Evolutionary conservation across 1,284 basidiomycete genomes (phyloP), one percentile per base, ranked within the genome.

Genomic region (Takashimella koratensis): DNA sequence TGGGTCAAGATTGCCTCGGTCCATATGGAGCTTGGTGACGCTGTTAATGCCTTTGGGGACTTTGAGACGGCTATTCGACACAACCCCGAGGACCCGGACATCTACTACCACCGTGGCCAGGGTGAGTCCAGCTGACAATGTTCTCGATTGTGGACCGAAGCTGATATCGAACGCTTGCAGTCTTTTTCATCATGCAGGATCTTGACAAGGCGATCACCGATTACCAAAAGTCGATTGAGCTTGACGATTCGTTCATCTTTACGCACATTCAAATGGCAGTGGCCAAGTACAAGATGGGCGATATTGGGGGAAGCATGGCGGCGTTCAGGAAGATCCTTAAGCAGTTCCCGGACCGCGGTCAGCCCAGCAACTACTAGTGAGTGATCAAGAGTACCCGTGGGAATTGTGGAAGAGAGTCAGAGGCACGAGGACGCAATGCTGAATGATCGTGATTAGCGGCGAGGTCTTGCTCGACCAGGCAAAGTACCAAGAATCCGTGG

Each of bases 61-160:
- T 98, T 98, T 73, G 91, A 95, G 54, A 81, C 86, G 57, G 96
- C 96, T 1, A 87, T 94, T 68, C 81, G 83, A 70, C 83, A 88
- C 63, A 86, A 98, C 68, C 75, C 86, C 4, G 79, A 86, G 49
- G 93, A 98, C 77, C 86, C 95, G 0, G 96, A 98, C 76, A 93
- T 97, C 58, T 98, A 93, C 80, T 99, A 99, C 78, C 96, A 99
- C 77, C 90, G 95, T 63, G 96, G 95, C 36, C 96, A 99, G 80
- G 88, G 88, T 87, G 49, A 52, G 79, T 70, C 45, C n/a, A n/a
- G n/a, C 51, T 43, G 11, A 20, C n/a, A n/a, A n/a, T n/a, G n/a
- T n/a, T n/a, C n/a, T 12, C 8, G 42, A 20, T 12, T 6, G 42
- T n/a, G 19, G 42, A 43, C 16, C 8, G 42, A 20, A 20, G 42